Evolutionary conservation across 2,329 filamentous ascomycete genomes (phyloP), one percentile per base, ranked within the genome.

Genomic region (Dendrostoma leiphaemia): DNA sequence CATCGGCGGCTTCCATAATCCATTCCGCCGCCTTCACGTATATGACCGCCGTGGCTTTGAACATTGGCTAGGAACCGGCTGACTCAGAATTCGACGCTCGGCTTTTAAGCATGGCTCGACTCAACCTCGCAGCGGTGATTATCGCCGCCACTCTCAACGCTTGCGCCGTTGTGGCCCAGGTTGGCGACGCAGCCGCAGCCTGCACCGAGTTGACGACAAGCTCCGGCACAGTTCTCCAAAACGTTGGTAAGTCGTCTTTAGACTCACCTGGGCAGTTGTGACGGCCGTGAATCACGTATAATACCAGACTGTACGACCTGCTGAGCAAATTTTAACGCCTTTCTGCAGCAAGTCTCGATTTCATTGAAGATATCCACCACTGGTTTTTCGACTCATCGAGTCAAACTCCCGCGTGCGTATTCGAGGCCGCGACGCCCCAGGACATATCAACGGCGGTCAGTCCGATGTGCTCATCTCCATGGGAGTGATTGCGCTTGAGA

Each of bases 301-400:
- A 2, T 3, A 5, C 9, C 12, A 15, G 0, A 21, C 2, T 87
- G 3, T 5, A 15, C 29, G 29, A 3, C 8, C 29, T 32, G 29
- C 13, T 32, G 29, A 32, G 8, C 29, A 13, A 13, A 9, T 32
- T 32, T n/a, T n/a, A n/a, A n/a, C n/a, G n/a, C n/a, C n/a, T n/a
- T n/a, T n/a, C n/a, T n/a, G n/a, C n/a, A n/a, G n/a, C n/a, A n/a
- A 17, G n/a, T 10, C 35, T 19, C n/a, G 35, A 38, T 10, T 65
- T 57, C 23, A 21, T 10, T 3, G 12, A 10, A 15, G 51, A 51
- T 10, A 62, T 26, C n/a, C 13, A 57, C 4, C 66, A 68, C 48
- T 68, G 63, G 59, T 64, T 67, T 17, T 38, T 38, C 54, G 48
- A 50, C 1, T 66, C 66, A 3, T 67, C 65, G 1, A 60, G 47